Conservation (phyloP, 345 rosid genomes). For the Firmiana major region DNA sequence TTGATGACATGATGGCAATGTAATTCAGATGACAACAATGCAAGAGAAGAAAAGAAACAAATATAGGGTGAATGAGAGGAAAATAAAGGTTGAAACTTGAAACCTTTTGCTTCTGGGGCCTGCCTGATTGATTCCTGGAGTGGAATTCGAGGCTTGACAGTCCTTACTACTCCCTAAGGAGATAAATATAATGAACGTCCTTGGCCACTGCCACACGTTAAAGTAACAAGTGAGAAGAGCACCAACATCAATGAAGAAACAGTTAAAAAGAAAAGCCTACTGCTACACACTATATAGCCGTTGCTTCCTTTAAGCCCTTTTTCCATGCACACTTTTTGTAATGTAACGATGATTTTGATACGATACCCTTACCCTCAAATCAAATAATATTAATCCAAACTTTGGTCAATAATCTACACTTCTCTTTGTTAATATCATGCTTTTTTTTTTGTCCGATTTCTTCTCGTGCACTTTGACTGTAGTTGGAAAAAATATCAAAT, state of each 20-base stretch:
- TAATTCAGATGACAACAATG: neutral
- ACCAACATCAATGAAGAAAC: neutral
- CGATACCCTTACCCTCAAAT: neutral
- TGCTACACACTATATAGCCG: conserved; percentile 27
- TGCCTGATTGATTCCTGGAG: neutral
- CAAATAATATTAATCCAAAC: neutral
- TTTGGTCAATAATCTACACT: neutral
- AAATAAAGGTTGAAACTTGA: neutral
- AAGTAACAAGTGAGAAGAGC: conserved; percentile 5
- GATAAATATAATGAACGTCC: conserved; percentile 9
- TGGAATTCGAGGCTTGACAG: conserved; percentile 6
- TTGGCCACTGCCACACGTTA: neutral
- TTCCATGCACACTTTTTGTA: neutral
- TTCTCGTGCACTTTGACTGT: conserved; percentile 13
- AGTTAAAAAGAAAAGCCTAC: neutral
- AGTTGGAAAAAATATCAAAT: too few relatives aligned
- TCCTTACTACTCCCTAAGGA: neutral
- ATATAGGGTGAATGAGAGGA: too few relatives aligned
- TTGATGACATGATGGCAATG: neutral
- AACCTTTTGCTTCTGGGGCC: conserved; percentile 21
- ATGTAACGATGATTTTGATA: neutral
- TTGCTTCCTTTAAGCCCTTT: conserved; percentile 24
- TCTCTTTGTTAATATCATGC: neutral
- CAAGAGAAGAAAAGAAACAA: neutral
- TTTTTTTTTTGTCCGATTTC: conserved; percentile 7